Evolutionary conservation across 2,329 filamentous ascomycete genomes (phyloP).

Genomic region (Cephalotrichum gorgonifer): DNA sequence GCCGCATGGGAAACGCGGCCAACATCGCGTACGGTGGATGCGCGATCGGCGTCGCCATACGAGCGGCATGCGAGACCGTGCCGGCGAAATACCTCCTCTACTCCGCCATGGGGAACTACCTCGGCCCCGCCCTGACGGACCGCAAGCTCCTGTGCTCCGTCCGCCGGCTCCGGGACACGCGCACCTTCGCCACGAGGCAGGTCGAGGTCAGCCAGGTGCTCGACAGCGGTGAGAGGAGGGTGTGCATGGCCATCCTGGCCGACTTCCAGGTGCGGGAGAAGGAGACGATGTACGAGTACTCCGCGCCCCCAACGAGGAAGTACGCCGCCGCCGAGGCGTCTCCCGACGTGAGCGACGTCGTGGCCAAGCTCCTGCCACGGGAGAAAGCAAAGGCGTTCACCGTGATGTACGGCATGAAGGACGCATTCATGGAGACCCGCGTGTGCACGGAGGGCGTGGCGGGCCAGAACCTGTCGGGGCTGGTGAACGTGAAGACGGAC

Average conservation of each 20-base stretch:
- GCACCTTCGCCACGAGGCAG: conserved; percentile 29
- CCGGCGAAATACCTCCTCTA: conserved; percentile 25
- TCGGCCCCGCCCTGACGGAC: conserved; percentile 27
- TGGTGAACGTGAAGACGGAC: conserved; percentile 21
- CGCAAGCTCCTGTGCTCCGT: conserved; percentile 21
- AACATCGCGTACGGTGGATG: conserved; percentile 29
- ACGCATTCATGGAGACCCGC: conserved; percentile 19
- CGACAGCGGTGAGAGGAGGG: conserved; percentile 18
- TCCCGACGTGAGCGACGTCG: conserved; percentile 8
- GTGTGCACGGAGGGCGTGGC: conserved; percentile 23
- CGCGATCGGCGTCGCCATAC: conserved; percentile 23
- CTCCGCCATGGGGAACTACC: conserved; percentile 28
- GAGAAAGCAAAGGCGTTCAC: conserved; percentile 11
- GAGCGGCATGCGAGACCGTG: conserved; percentile 24
- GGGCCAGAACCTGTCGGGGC: conserved; percentile 26
- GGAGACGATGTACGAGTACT: conserved; percentile 23
- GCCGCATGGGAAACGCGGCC: conserved; percentile 19
- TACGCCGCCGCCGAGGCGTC: conserved; percentile 17
- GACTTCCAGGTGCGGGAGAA: conserved; percentile 30
- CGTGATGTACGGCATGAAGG: conserved; percentile 17
- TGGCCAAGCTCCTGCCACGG: conserved; percentile 9
- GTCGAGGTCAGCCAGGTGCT: conserved; percentile 26
- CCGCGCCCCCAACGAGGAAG: conserved; percentile 17
- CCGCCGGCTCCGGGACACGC: conserved; percentile 24
- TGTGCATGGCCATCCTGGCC: conserved; percentile 25